phyloP scores from a whole-genome alignment of 257 asterid genomes.

The Prunella vulgaris region DNA sequence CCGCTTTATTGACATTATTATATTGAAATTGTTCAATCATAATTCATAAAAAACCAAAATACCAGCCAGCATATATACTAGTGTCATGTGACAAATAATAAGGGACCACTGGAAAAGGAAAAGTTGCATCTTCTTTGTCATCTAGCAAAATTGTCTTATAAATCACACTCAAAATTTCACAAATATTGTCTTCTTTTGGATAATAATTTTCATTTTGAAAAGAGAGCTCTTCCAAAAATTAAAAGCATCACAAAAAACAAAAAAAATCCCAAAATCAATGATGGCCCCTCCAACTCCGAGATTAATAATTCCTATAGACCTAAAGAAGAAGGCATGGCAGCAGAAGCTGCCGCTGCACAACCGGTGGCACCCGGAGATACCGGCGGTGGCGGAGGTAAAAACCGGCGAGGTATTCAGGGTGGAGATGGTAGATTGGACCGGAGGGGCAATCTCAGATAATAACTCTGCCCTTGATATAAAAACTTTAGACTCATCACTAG shows the following conservation, averaged over 20 bases:
- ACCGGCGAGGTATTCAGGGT: conserved; percentile 66
- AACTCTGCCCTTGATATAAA: conserved; percentile 67
- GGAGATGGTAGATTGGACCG: conserved; percentile 83
- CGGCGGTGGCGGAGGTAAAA: conserved; percentile 59
- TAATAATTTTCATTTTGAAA: not conserved
- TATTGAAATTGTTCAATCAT: too few species aligned
- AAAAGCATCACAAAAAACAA: not conserved
- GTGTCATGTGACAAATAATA: conserved; percentile 4
- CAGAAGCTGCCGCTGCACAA: conserved; percentile 72
- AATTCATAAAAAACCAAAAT: not conserved
- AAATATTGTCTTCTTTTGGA: not conserved
- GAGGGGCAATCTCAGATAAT: conserved; percentile 54
- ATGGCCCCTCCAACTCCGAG: conserved; percentile 78
- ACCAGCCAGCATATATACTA: conserved; percentile 7
- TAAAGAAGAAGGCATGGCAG: conserved; percentile 65
- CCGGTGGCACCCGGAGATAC: conserved; percentile 87
- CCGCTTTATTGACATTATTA: too few species aligned
- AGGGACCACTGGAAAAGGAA: conserved; percentile 35
- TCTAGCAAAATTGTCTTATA: conserved; percentile 24
- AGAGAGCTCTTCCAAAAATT: not conserved
- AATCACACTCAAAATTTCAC: not conserved
- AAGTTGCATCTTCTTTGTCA: conserved; percentile 27
- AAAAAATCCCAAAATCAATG: not conserved
- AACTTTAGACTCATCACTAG: conserved; percentile 48
- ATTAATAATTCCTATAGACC: conserved; percentile 52